A percentile compares a stretch with the other conserved stretches of the same genome.
Evolutionary conservation across 805 yeast species (phyloP).

Genomic region (Schwanniomyces pseudopolymorphus): DNA sequence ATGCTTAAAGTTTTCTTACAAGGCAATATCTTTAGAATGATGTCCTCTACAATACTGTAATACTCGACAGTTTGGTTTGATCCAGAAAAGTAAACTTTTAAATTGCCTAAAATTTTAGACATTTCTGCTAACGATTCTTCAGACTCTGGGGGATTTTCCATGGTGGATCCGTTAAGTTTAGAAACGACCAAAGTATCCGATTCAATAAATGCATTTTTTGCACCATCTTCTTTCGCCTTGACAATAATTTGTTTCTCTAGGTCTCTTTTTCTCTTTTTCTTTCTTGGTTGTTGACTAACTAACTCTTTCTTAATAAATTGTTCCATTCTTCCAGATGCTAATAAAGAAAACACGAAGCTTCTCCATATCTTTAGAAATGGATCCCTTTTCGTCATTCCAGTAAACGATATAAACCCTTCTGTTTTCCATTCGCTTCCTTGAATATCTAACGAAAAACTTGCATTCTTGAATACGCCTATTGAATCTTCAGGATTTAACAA

Average conservation of each 20-base stretch:
- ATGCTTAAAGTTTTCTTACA: conserved; percentile 19
- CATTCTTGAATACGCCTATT: conserved; percentile 31
- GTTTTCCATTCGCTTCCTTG: conserved; percentile 41
- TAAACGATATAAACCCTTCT: conserved; percentile 39
- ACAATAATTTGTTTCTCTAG: background rate
- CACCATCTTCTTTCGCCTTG: conserved; percentile 8
- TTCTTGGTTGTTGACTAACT: background rate
- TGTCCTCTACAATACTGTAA: conserved; percentile 26
- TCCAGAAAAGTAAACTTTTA: conserved; percentile 20
- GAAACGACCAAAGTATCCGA: conserved; percentile 30
- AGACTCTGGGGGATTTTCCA: conserved; percentile 2
- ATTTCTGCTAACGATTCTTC: background rate
- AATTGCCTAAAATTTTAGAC: background rate
- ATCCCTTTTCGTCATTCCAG: conserved; percentile 41
- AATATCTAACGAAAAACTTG: conserved; percentile 32
- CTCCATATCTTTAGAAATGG: conserved; percentile 38
- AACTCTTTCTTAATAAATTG: conserved; percentile 18
- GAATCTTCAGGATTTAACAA: conserved; percentile 33
- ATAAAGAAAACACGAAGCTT: conserved; percentile 30
- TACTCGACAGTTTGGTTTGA: conserved; percentile 20
- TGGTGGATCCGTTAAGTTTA: conserved; percentile 17
- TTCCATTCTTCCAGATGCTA: conserved; percentile 34
- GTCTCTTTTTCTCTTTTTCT: background rate
- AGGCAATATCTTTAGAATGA: conserved; percentile 31
- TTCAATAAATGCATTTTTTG: conserved; percentile 28